Evolutionary conservation across 2,329 filamentous ascomycete genomes (phyloP), one percentile per base, ranked within the genome.

Genomic region (Hypoxylon sp.): DNA sequence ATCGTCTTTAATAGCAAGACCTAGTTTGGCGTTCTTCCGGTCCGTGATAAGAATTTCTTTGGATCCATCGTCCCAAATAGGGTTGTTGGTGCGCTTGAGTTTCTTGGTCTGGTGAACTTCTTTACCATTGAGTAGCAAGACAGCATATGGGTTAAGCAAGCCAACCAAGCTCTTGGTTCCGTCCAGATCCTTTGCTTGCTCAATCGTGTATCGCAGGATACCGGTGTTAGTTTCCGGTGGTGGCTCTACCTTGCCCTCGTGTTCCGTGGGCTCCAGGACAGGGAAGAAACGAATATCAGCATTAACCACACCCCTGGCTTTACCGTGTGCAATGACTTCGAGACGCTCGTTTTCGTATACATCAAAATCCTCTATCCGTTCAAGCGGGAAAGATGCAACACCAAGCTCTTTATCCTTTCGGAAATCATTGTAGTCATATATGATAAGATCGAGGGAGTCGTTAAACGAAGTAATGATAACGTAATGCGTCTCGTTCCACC

Each of bases 11-110:
- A 99, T 90, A 14, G 95, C 92, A 61, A 99, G 84, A 62, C 95
- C 97, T 57, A 99, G 86, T 78, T 94, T 96, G 63, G 96, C 94
- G 78, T 89, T 91, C 83, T 94, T 97, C 70, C 93, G 91, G 78
- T 99, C 94, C 0, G 94, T 98, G 77, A 99, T 95, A 68, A 99
- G 89, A 73, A 99, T 90, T 78, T 99, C 96, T 82, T 97, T 97
- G 73, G 90, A 92, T 5, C 93, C 93, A 77, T 98, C 92, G 59
- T 95, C 91, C 91, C 94, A 99, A 75, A 99, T 94, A 6, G 96
- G 96, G 75, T 97, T 96, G 82, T 99, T 99, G 67, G 94, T 98
- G 68, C 95, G 91, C 87, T 98, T 99, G 75, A 98, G 87, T 80
- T 94, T 97, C 82, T 94, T 93, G 58, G 94, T 97, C 63, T 90